Evolutionary conservation across 805 yeast genomes (phyloP), one percentile per base, ranked within the genome.

Genomic region (Yamadazyma laniorum): DNA sequence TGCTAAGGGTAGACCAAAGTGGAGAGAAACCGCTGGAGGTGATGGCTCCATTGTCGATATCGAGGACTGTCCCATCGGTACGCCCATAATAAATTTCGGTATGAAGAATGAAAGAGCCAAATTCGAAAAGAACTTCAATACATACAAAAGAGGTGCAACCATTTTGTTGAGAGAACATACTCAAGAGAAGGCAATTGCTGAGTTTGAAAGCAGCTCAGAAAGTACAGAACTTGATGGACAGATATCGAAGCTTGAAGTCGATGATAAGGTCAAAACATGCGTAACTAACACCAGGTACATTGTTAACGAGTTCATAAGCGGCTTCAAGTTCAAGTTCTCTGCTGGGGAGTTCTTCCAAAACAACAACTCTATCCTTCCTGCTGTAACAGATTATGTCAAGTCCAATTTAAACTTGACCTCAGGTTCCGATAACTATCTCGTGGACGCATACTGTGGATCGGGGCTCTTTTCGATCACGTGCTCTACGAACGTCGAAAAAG

Each of bases 261-360:
- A 45, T 6, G 58, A 18, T n/a, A 38, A 23, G 32, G 66, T 73
- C 39, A 82, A 84, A 52, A 79, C 89, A 0, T 87, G 93, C 60
- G 88, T 82, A 11, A 87, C 95, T 0, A 75, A 85, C 41, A 63
- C 85, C 22, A 80, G 90, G 57, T 85, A 82, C 43, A 79, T 86
- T 35, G 93, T 91, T 37, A 78, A 79, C 6, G 97, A 90, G 55
- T 76, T 75, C 50, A 75, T 85, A 30, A 74, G 77, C 42, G 95
- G 91, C 2, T 79, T 73, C 59, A 75, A 80, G 35, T 93, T 93
- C 61, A 82, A 85, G 53, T 93, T 87, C 60, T 81, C 89, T 22
- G 97, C 97, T 0, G 95, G 96, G 39, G 96, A 90, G 59, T 93
- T 93, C 57, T 93, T 93, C 72, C 99, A 91, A 64, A 91, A 91